Evolutionary conservation across 148 eudicot species (phyloP).

Genomic region (Fagopyrum homotropicum): DNA sequence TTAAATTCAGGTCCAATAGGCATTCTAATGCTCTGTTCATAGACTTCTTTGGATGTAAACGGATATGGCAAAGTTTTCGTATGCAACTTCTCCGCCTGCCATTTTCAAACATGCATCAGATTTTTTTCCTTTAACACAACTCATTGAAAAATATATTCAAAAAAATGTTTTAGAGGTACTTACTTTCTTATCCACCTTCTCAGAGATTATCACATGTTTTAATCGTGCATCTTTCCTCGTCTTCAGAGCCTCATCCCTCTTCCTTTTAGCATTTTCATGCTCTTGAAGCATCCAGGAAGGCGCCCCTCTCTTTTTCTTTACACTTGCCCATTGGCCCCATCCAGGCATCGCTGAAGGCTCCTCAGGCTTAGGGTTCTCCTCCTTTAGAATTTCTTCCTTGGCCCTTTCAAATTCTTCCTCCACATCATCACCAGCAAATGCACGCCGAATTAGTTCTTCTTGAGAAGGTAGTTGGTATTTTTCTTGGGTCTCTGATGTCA

Average conservation of each 20-base stretch:
- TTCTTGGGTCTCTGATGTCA: slow-evolving; percentile 56
- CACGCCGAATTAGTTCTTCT: slow-evolving; percentile 70
- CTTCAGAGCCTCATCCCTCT: slow-evolving; percentile 72
- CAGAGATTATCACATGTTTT: slow-evolving; percentile 76
- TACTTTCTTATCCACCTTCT: slow-evolving; percentile 85
- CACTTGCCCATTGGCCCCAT: slow-evolving; percentile 93
- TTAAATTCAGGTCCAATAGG: slow-evolving; percentile 94
- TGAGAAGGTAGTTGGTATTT: slow-evolving; percentile 77
- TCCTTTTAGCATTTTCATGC: slow-evolving; percentile 63
- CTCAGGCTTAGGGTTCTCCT: slow-evolving; percentile 92
- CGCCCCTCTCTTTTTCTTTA: slow-evolving; percentile 69
- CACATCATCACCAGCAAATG: slow-evolving; percentile 98
- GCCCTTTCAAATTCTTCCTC: slow-evolving; percentile 75
- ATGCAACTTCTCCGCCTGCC: slow-evolving; percentile 72
- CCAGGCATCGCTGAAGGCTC: slow-evolving; percentile 84
- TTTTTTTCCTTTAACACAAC: neutral
- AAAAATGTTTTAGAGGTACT: slow-evolving; percentile 15
- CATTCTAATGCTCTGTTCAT: slow-evolving; percentile 66
- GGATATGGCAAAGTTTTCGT: slow-evolving; percentile 68
- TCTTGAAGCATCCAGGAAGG: slow-evolving; percentile 84
- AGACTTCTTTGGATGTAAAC: slow-evolving; percentile 58
- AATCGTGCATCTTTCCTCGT: slow-evolving; percentile 83
- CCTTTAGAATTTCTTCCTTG: slow-evolving; percentile 60
- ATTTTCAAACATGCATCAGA: neutral
- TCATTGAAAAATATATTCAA: neutral